Evolutionary conservation across 176 grass and related monocot genomes (phyloP).

Genomic region (Carex myosuroides): DNA sequence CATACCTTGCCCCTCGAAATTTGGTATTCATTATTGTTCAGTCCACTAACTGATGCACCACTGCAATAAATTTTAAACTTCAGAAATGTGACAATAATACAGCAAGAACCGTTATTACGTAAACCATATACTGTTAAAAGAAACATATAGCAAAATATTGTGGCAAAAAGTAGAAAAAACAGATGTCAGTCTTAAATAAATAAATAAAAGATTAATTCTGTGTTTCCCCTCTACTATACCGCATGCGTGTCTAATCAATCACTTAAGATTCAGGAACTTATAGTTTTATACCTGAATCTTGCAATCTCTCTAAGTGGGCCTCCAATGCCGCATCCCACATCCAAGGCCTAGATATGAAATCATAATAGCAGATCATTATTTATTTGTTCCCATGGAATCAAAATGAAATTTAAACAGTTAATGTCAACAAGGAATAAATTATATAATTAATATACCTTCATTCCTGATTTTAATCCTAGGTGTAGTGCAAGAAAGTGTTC

Average conservation of each 20-base stretch:
- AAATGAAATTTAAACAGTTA: background rate
- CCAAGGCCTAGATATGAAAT: slow-evolving; percentile 58
- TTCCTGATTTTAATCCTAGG: slow-evolving; percentile 72
- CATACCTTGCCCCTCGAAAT: slow-evolving; percentile 86
- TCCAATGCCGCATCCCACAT: slow-evolving; percentile 92
- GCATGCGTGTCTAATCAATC: slow-evolving; percentile 1
- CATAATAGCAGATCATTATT: background rate
- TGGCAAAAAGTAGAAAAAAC: background rate
- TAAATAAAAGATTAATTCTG: background rate
- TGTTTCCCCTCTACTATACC: background rate
- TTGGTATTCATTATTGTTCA: slow-evolving; percentile 97
- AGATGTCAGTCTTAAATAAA: background rate
- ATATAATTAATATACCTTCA: slow-evolving; percentile 48
- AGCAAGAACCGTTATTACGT: background rate
- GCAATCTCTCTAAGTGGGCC: slow-evolving; percentile 93
- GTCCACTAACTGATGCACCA: slow-evolving; percentile 77
- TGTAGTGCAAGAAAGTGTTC: slow-evolving; percentile 96
- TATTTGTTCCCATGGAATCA: slow-evolving; percentile 10
- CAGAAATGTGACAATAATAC: background rate
- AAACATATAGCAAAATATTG: background rate
- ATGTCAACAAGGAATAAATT: background rate
- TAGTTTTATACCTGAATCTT: slow-evolving; percentile 59
- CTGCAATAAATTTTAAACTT: slow-evolving; percentile 42
- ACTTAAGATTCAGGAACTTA: background rate
- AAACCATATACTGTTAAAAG: background rate